phyloP scores from a whole-genome alignment of 371 early-diverging fungal species.

The Zychaea mexicana region DNA sequence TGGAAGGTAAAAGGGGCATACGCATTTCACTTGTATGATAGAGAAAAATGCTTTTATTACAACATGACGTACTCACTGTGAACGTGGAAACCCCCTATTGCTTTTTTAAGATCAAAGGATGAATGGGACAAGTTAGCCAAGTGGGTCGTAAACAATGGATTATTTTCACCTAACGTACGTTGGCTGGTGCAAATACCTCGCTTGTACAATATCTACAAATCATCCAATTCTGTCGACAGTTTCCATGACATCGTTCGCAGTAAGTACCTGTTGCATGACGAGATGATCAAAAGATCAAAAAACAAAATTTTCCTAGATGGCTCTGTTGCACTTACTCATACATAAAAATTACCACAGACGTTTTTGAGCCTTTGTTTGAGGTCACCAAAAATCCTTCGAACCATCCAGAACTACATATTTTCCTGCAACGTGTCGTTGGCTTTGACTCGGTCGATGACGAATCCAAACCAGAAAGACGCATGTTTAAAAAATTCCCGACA shows the following conservation, averaged over 20 bases:
- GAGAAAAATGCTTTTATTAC: too few species aligned
- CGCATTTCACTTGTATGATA: too few species aligned
- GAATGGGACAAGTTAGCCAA: slow-evolving; percentile 98
- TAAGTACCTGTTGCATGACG: slow-evolving; percentile 25
- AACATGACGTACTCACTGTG: too few species aligned
- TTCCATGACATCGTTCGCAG: slow-evolving; percentile 86
- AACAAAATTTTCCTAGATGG: background rate
- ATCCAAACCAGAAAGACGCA: slow-evolving; percentile 85
- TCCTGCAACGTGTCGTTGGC: slow-evolving; percentile 94
- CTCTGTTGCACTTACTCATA: background rate
- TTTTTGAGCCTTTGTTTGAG: slow-evolving; percentile 95
- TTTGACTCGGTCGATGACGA: slow-evolving; percentile 99
- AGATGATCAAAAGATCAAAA: background rate
- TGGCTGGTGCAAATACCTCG: slow-evolving; percentile 98
- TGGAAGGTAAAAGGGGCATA: slow-evolving; percentile 63
- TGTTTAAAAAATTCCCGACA: slow-evolving; percentile 84
- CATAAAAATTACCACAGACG: slow-evolving; percentile 43
- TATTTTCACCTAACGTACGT: slow-evolving; percentile 91
- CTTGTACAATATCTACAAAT: slow-evolving; percentile 91
- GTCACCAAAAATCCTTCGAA: slow-evolving; percentile 83
- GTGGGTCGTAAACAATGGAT: slow-evolving; percentile 93
- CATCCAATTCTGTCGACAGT: slow-evolving; percentile 60
- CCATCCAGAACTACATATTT: slow-evolving; percentile 92
- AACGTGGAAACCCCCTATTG: too few species aligned
- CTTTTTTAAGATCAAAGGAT: slow-evolving; percentile 44